phyloP scores from a whole-genome alignment of 2,329 filamentous ascomycete genomes.

The Madurella mycetomatis region DNA sequence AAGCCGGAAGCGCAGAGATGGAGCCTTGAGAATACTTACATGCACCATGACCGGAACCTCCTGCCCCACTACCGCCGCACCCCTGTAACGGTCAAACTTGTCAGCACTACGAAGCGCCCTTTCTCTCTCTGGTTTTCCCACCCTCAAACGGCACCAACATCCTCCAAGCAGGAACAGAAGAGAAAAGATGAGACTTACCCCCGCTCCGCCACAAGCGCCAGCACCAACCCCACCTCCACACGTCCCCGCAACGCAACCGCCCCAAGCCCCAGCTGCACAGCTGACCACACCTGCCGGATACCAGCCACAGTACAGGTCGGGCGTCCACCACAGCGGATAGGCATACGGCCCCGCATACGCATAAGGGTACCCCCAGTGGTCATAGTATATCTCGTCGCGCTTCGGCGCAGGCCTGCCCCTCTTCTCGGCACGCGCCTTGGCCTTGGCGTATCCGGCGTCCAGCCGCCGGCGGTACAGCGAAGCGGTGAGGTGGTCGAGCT shows the following conservation, averaged over 20 bases:
- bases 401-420: constrained; percentile 46
- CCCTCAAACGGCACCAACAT: neutral
- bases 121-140: too few relatives aligned
- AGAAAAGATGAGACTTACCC: constrained; percentile 16
- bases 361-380: constrained; percentile 52
- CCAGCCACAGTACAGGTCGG: constrained; percentile 43
- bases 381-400: constrained; percentile 43
- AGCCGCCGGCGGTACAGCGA: constrained; percentile 33
- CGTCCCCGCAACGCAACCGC: constrained; percentile 43
- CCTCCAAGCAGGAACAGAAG: neutral
- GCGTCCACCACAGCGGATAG: constrained; percentile 40
- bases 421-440: constrained; percentile 44
- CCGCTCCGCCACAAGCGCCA: constrained; percentile 42
- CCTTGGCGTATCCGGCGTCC: constrained; percentile 55
- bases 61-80: neutral
- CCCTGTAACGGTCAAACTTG: neutral
- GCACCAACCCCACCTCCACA: constrained; percentile 43
- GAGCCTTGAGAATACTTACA: too few relatives aligned
- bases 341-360: constrained; percentile 46
- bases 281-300: constrained; percentile 35
- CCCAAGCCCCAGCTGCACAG: constrained; percentile 36
- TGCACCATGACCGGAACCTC: too few relatives aligned
- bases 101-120: neutral
- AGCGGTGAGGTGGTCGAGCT: constrained; percentile 31
- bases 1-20: too few relatives aligned